These are phyloP conservation scores for Sphaerulina vaccinii DNA, from an alignment of 2,329 filamentous ascomycete genomes.

Conservation along the genomic window DNA sequence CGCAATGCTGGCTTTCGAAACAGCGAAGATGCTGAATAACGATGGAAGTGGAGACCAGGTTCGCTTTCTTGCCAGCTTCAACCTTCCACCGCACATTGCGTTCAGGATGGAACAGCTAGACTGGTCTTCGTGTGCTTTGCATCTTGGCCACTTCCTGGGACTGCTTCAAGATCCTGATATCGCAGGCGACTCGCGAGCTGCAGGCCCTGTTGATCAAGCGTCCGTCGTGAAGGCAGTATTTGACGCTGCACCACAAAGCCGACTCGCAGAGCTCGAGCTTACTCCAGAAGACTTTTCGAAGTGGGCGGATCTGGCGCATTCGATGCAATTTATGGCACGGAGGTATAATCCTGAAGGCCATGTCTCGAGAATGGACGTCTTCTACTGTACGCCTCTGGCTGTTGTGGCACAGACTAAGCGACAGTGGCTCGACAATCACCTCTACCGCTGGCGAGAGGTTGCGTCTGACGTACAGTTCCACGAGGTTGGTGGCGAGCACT, in stretches of 20 bases:
- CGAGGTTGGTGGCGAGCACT: conserved; percentile 27
- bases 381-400: conserved; percentile 40
- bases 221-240: conserved; percentile 1
- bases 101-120: conserved; percentile 42
- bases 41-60: conserved; percentile 38
- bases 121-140: conserved; percentile 42
- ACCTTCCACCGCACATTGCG: conserved; percentile 53
- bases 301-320: conserved; percentile 10
- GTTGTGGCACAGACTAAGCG: conserved; percentile 30
- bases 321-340: conserved; percentile 12
- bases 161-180: conserved; percentile 35
- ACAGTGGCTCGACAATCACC: conserved; percentile 34
- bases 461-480: conserved; percentile 17
- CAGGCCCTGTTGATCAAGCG: not conserved
- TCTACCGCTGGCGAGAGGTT: conserved; percentile 29
- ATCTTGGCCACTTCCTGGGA: conserved; percentile 44
- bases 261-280: not conserved
- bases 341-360: conserved; percentile 45
- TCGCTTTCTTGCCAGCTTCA: conserved; percentile 46
- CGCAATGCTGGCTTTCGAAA: conserved; percentile 52
- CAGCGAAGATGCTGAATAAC: conserved; percentile 43
- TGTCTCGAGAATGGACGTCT: conserved; percentile 44
- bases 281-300: not conserved
- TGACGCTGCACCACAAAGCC: not conserved
- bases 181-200: not conserved